Evolutionary conservation across 108 stramenopile species (phyloP), one percentile per base, ranked within the genome.

Genomic region (Schizochytrium sp.): DNA sequence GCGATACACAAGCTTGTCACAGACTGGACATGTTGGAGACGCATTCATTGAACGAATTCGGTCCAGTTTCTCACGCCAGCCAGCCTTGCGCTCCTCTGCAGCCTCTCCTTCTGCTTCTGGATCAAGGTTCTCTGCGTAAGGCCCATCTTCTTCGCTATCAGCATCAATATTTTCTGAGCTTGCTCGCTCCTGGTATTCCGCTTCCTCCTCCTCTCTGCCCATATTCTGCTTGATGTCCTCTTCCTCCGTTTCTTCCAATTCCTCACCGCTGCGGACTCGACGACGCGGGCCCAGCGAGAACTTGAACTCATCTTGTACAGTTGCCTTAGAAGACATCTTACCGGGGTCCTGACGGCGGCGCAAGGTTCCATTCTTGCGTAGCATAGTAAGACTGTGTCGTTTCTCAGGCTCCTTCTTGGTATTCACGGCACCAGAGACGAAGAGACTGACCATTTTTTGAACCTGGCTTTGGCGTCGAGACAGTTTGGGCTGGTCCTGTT

Each of bases 1-100:
- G 76, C 76, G 76, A 53, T 83, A 83, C 76, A 83, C 76, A 7
- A 28, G 8, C 53, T 83, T 83, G 47, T 83, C 76, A 28, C 76
- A 83, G 15, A 83, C 76, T 7, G 76, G 50, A 53, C 76, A 83
- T 7, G 3, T 2, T 12, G 64, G 64, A 7, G 64, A 69, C 10
- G 44, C 5, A 44, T 69, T 69, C 64, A 69, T 69, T 38, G 64
- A 69, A 0, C 64, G 64, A 44, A 69, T 69, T 8, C 64, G 64
- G 64, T 69, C 64, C 64, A 69, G 64, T 69, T 44, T 12, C 12
- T 15, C 42, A 44, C 64, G 15, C 64, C 44, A 7, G 64, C 64
- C 64, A 44, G 42, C 42, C 64, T 69, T 8, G 64, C 64, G 28
- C 28, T 69, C 42, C 64, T 69, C 42, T 38, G 44, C 19, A 38